Conservation (phyloP, 1,139 yeast species). For the Debaryomyces psychrophilus region DNA sequence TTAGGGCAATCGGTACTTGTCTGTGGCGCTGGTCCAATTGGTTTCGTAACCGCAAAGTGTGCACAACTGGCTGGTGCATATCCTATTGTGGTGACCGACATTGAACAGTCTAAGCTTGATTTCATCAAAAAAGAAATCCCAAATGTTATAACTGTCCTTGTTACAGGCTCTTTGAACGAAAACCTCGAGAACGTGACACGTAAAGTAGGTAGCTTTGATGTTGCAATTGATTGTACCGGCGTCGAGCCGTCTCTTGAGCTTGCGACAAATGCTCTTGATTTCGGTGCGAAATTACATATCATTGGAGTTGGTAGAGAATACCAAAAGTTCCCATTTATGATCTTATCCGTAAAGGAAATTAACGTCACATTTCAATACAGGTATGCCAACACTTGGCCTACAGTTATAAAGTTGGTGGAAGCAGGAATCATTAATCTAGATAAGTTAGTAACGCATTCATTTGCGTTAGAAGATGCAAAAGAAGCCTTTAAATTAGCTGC, state of each 20-base stretch:
- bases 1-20: constrained; percentile 27
- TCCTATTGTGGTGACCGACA: constrained; percentile 29
- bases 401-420: constrained; percentile 16
- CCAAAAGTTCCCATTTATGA: constrained; percentile 42
- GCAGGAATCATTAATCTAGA: constrained; percentile 14
- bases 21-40: constrained; percentile 34
- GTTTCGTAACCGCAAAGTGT: constrained; percentile 27
- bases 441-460: constrained; percentile 14
- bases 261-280: constrained; percentile 33
- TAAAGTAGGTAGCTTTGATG: constrained; percentile 18
- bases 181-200: constrained; percentile 23
- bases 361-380: constrained; percentile 40
- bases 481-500: constrained; percentile 15
- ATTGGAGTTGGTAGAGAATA: constrained; percentile 39
- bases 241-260: constrained; percentile 31
- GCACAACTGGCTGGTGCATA: constrained; percentile 29
- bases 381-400: constrained; percentile 42
- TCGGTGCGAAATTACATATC: constrained; percentile 34
- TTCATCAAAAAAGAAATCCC: constrained; percentile 33
- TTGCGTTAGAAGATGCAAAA: constrained; percentile 14
- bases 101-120: constrained; percentile 26
- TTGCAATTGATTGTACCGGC: constrained; percentile 34
- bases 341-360: constrained; percentile 37
- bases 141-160: constrained; percentile 25
- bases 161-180: constrained; percentile 25